phyloP scores from a whole-genome alignment of 2,329 filamentous ascomycete species.

The Calonectria hongkongensis region DNA sequence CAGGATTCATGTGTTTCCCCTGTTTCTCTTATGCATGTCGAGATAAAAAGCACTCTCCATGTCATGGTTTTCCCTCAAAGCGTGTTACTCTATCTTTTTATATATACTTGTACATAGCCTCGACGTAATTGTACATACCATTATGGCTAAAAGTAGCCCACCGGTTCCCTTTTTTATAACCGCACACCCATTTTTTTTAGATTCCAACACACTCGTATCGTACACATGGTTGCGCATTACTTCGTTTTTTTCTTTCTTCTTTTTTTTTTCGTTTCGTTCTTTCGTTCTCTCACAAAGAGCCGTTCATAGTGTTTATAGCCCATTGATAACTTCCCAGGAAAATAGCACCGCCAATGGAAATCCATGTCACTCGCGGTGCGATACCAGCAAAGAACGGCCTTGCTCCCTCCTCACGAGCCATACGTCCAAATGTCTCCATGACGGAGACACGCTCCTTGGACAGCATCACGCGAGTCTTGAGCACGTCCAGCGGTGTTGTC shows the following conservation, averaged over 20 bases:
- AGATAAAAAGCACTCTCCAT: slow-evolving; percentile 35
- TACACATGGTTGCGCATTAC: slow-evolving; percentile 42
- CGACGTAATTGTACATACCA: slow-evolving; percentile 50
- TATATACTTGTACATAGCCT: slow-evolving; percentile 53
- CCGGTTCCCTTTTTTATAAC: slow-evolving; percentile 40
- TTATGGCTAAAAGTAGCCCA: slow-evolving; percentile 50
- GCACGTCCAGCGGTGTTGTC: slow-evolving; percentile 95
- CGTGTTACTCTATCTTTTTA: slow-evolving; percentile 45
- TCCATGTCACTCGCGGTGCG: slow-evolving; percentile 93
- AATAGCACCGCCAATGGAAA: slow-evolving; percentile 93
- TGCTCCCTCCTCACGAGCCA: slow-evolving; percentile 79
- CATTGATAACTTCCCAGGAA: slow-evolving; percentile 96
- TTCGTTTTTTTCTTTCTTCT: slow-evolving; percentile 27
- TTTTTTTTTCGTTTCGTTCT: slow-evolving; percentile 12
- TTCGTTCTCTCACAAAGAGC: slow-evolving; percentile 34
- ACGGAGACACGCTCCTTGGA: slow-evolving; percentile 80
- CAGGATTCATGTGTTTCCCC: slow-evolving; percentile 5
- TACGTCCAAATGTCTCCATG: slow-evolving; percentile 75
- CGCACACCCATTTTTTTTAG: slow-evolving; percentile 36
- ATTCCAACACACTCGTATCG: slow-evolving; percentile 34
- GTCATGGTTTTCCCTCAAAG: slow-evolving; percentile 38
- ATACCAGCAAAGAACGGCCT: slow-evolving; percentile 84
- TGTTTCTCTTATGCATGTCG: slow-evolving; percentile 40
- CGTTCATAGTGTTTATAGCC: slow-evolving; percentile 82
- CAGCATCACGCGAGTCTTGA: slow-evolving; percentile 98